These are phyloP conservation scores for Xylariaceae sp. DNA, from an alignment of 2,329 filamentous ascomycete genomes.

Conservation along the genomic window DNA sequence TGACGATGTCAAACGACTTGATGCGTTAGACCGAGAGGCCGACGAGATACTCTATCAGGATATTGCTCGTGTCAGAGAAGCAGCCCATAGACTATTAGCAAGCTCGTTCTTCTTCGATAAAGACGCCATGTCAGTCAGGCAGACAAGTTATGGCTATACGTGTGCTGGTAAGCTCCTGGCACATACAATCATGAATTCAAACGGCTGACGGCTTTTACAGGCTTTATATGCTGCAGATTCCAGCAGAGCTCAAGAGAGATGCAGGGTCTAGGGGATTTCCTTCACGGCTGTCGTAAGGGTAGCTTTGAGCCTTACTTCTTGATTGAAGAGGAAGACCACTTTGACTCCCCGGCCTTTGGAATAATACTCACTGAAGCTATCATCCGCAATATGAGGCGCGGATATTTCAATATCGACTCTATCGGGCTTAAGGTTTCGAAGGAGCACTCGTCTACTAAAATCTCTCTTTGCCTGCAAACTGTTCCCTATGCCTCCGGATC, in stretches of 20 bases:
- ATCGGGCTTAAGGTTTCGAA: background rate
- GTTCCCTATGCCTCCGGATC: no score
- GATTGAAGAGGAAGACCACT: constrained; percentile 28
- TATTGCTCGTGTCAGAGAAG: constrained; percentile 31
- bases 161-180: constrained; percentile 39
- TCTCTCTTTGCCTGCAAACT: no score
- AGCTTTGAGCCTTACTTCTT: constrained; percentile 40
- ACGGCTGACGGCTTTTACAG: constrained; percentile 11
- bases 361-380: background rate
- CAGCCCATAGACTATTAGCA: constrained; percentile 37
- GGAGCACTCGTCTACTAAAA: background rate
- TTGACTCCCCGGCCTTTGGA: no score
- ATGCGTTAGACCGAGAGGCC: constrained; percentile 31
- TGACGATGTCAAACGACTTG: constrained; percentile 35
- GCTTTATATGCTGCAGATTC: constrained; percentile 38
- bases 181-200: background rate
- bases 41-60: constrained; percentile 31
- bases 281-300: constrained; percentile 32
- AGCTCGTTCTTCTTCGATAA: constrained; percentile 42
- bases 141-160: constrained; percentile 32
- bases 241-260: constrained; percentile 33
- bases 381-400: constrained; percentile 1
- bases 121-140: constrained; percentile 33
- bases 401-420: constrained; percentile 1
- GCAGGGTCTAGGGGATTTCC: constrained; percentile 36